Base-by-base conservation (phyloP, 2,329 filamentous ascomycete genomes). In the Sporothrix dimorphospora region DNA sequence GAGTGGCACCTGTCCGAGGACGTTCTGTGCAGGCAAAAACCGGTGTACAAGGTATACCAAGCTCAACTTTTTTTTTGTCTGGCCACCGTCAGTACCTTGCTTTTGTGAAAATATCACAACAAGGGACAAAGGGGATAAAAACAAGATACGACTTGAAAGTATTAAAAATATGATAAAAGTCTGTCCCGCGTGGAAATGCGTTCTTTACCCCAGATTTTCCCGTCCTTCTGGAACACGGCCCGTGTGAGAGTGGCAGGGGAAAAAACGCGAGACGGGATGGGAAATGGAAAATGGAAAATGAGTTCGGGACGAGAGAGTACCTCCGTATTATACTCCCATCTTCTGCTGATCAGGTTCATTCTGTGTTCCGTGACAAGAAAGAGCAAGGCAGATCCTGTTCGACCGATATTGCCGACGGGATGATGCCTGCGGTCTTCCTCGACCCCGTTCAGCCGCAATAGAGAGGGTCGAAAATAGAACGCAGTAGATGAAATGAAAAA, bases 161-260 rank as follows among this genome's bases (percentile, higher is more conserved):
- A 14, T 47, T 8, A 47, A 16, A 47, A 3, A 34, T 3, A 34
- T 34, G 30, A n/a, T n/a, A n/a, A n/a, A n/a, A n/a, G n/a, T n/a
- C n/a, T 69, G 30, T 69, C 42, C 24, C 27, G 63, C 24, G 19
- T 34, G 42, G 19, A 42, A 21, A 65, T 47, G 61, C 63, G 24
- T 49, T 67, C 24, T 34, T 67, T 66, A 66, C 69, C 59, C 69
- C 69, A 66, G 69, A 66, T 66, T 71, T 65, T 55, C 59, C 69
- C 69, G 59, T 66, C 19, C 47, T 66, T 71, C 47, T 71, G 69
- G 59, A 71, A 71, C 69, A 34, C 69, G 59, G 59, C 30, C 69
- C 59, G 59, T 55, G n/a, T n/a, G 57, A 63, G 57, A 42, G 57
- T 63, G 19, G 24, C 6, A 38, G 12, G 30, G 30, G 30, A 27